Evolutionary conservation across 2,329 filamentous ascomycete genomes (phyloP), one percentile per base, ranked within the genome.

Genomic region (Albifimbria verrucaria): DNA sequence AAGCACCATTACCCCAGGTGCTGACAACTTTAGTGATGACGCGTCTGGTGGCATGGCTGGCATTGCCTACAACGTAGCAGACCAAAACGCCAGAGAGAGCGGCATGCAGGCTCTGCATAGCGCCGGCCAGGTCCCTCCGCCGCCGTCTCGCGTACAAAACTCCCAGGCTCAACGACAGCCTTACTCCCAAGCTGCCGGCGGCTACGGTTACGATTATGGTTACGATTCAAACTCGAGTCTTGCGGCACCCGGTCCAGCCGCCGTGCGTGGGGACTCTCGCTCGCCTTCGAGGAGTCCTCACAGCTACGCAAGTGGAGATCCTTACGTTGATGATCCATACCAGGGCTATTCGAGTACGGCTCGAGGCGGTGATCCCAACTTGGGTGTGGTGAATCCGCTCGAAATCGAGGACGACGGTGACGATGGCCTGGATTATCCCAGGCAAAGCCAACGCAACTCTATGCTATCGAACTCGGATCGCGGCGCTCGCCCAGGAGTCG

Each of bases 321-420:
- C 78, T 57, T 85, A 82, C 65, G 72, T 76, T 25, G 86, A 88
- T 61, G 86, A 87, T 48, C 87, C 87, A 0, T 91, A 90, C 65
- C 80, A 82, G 52, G 79, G 81, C 59, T 83, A 82, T 62, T 81
- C 72, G 45, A 55, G 52, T 41, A 76, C 66, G 55, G 67, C 63
- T 11, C 70, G 69, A 39, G 72, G 65, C 70, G 78, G 71, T 25
- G 78, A 79, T 54, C 71, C 78, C 22, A 68, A 74, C 9, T 70
- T 86, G 4, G 81, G 81, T 39, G 74, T 82, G 2, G 80, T 94
- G 54, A 86, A 96, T 66, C 91, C 92, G 3, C 84, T 89, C 63
- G 85, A 87, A 15, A 92, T 96, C 58, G 82, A 82, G 21, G 92
- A 96, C 67, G 92, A 97, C 65, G 91, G 90, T 24, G 92, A 96